A percentile compares a stretch with the other conserved stretches of the same genome.
Conservation (phyloP, 257 asterid species). For the Ajuga chamaepitys region DNA sequence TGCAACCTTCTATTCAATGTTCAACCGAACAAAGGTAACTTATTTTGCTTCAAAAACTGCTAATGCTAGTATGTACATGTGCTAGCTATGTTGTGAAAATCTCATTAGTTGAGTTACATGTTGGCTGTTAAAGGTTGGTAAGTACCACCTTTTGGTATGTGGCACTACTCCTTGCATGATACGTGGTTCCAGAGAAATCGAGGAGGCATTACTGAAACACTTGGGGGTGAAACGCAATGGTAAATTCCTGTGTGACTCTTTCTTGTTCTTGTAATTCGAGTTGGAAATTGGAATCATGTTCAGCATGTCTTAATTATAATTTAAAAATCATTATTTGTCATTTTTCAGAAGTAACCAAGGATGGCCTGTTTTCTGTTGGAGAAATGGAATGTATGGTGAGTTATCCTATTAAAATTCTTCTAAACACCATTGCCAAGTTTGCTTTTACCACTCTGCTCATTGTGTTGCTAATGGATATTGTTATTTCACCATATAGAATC, state of each 20-base stretch:
- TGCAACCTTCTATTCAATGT: constrained; percentile 98
- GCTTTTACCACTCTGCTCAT: background rate
- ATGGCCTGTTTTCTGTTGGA: constrained; percentile 97
- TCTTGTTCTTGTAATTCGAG: background rate
- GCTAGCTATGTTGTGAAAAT: background rate
- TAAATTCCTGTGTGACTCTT: constrained; percentile 23
- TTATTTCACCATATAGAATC: background rate
- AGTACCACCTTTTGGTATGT: constrained; percentile 95
- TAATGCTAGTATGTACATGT: background rate
- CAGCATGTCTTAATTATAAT: constrained; percentile 15
- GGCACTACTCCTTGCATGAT: constrained; percentile 99
- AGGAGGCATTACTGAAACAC: constrained; percentile 77
- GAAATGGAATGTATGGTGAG: constrained; percentile 99
- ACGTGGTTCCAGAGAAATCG: constrained; percentile 94
- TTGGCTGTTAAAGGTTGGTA: constrained; percentile 64
- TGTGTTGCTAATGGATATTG: constrained; percentile 3
- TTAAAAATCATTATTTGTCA: constrained; percentile 8
- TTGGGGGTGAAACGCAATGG: constrained; percentile 97
- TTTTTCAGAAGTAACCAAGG: constrained; percentile 91
- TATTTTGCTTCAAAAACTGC: background rate
- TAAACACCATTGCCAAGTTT: background rate
- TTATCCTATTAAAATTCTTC: constrained; percentile 10
- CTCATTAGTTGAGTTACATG: constrained; percentile 13
- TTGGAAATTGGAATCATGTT: background rate
- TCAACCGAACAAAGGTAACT: constrained; percentile 84